Percentiles rank a stretch among this genome's conserved stretches.
Evolutionary conservation across 257 asterid species (phyloP).

Genomic region (Haberlea rhodopensis): DNA sequence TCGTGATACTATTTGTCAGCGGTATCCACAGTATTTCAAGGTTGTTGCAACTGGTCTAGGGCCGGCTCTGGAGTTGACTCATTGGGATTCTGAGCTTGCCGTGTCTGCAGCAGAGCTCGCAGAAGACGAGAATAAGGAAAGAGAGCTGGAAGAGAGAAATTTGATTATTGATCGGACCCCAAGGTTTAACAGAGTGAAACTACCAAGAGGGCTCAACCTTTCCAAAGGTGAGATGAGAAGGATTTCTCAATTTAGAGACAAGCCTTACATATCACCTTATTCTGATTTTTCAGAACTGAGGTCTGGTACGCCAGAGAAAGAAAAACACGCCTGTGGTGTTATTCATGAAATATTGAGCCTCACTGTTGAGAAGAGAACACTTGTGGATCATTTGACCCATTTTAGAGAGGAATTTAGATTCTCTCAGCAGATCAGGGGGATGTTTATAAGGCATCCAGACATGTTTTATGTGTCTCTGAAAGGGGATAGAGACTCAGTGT

Average conservation of each 20-base stretch:
- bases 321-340: slow-evolving; percentile 81
- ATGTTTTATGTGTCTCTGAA: slow-evolving; percentile 89
- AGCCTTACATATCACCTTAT: slow-evolving; percentile 83
- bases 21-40: slow-evolving; percentile 90
- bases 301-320: slow-evolving; percentile 72
- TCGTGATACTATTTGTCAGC: slow-evolving; percentile 73
- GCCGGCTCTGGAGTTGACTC: slow-evolving; percentile 79
- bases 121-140: slow-evolving; percentile 68
- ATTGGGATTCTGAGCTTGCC: slow-evolving; percentile 94
- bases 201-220: slow-evolving; percentile 82
- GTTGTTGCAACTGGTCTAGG: slow-evolving; percentile 77
- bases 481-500: slow-evolving; percentile 95
- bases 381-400: slow-evolving; percentile 91
- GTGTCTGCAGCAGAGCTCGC: slow-evolving; percentile 95
- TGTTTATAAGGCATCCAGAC: slow-evolving; percentile 97
- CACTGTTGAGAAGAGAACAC: slow-evolving; percentile 90
- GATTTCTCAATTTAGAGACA: slow-evolving; percentile 70
- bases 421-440: slow-evolving; percentile 96
- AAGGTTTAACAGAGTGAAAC: slow-evolving; percentile 70
- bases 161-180: slow-evolving; percentile 73
- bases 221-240: slow-evolving; percentile 92
- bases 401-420: slow-evolving; percentile 91
- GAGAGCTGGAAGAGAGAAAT: slow-evolving; percentile 69
- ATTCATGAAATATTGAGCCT: slow-evolving; percentile 95
- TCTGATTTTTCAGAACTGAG: slow-evolving; percentile 74